A percentile compares a stretch with the other conserved stretches of the same genome.
Conservation (phyloP, 495 filamentous ascomycete genomes). For the Darksidea phi region DNA sequence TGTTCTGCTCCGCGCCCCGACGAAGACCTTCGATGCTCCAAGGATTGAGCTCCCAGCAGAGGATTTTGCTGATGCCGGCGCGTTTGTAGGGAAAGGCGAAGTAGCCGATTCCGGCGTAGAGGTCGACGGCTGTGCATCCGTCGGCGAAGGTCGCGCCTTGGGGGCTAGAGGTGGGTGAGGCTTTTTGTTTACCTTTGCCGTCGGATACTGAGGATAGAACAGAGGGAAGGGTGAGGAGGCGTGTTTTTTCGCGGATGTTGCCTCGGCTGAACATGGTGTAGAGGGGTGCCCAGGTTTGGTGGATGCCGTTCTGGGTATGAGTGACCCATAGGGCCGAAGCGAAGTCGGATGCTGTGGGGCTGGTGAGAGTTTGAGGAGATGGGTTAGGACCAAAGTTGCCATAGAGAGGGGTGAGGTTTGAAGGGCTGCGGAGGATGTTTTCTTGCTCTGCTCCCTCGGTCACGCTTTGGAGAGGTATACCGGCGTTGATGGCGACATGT, state of each 20-base stretch:
- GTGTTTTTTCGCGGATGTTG: constrained; percentile 83
- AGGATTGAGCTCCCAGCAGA: constrained; percentile 86
- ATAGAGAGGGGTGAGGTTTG: constrained; percentile 58
- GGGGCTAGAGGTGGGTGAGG: no score
- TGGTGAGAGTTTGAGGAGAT: constrained; percentile 37
- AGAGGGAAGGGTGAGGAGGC: constrained; percentile 58
- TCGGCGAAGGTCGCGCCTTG: no score
- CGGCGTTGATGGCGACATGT: constrained; percentile 71
- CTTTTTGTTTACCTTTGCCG: no score
- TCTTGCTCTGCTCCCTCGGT: constrained; percentile 17
- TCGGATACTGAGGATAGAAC: constrained; percentile 34
- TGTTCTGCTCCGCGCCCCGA: constrained; percentile 67
- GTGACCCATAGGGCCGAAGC: constrained; percentile 69
- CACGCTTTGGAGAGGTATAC: constrained; percentile 52
- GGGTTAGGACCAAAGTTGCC: constrained; percentile 63
- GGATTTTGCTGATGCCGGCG: constrained; percentile 65
- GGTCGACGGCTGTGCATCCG: constrained; percentile 62
- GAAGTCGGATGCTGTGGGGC: constrained; percentile 50
- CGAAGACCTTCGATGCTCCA: constrained; percentile 83
- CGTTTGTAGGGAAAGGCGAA: constrained; percentile 78
- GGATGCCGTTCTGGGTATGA: constrained; percentile 71
- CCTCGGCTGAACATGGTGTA: constrained; percentile 92
- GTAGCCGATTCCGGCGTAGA: constrained; percentile 92
- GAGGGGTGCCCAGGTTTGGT: constrained; percentile 81
- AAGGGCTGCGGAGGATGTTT: constrained; percentile 69